Evolutionary conservation across 495 filamentous ascomycete species (phyloP).

Genomic region (Astrocystis sublimbata): DNA sequence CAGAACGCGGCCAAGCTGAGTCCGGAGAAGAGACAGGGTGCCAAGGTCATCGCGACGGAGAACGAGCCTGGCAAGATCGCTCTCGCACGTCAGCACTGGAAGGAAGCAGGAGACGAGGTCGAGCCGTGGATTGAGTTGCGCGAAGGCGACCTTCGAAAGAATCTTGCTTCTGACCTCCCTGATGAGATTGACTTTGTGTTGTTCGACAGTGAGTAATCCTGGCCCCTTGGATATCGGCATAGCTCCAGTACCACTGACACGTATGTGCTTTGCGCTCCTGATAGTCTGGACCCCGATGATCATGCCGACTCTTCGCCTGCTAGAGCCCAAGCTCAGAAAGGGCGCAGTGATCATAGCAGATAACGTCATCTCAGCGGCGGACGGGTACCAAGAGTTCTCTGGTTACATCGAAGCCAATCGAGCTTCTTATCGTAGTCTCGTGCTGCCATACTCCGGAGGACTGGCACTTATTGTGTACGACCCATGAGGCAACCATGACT

Average conservation of each 20-base stretch:
- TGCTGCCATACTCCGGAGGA: conserved; percentile 35
- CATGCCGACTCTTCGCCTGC: conserved; percentile 49
- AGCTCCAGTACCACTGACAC: background rate
- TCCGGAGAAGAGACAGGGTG: conserved; percentile 19
- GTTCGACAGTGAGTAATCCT: conserved; percentile 49
- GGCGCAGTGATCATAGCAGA: conserved; percentile 56
- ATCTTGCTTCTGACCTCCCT: conserved; percentile 42
- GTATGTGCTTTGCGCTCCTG: conserved; percentile 1
- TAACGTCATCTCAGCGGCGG: conserved; percentile 41
- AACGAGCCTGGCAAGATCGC: conserved; percentile 52
- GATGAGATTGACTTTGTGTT: conserved; percentile 53
- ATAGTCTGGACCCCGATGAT: conserved; percentile 57
- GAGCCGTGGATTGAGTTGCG: conserved; percentile 51
- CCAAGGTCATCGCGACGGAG: conserved; percentile 56
- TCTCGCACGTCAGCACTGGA: conserved; percentile 50
- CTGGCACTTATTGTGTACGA: conserved; percentile 36
- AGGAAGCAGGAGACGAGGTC: conserved; percentile 44
- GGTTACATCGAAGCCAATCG: conserved; percentile 26
- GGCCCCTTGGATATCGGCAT: background rate
- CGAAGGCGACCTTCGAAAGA: conserved; percentile 56
- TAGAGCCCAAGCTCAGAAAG: conserved; percentile 45
- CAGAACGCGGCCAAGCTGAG: conserved; percentile 31
- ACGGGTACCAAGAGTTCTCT: conserved; percentile 37
- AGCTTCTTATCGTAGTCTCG: conserved; percentile 35
- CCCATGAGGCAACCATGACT: background rate